Conservation (phyloP, 768 basidiomycete genomes). For the Mycena filopes region DNA sequence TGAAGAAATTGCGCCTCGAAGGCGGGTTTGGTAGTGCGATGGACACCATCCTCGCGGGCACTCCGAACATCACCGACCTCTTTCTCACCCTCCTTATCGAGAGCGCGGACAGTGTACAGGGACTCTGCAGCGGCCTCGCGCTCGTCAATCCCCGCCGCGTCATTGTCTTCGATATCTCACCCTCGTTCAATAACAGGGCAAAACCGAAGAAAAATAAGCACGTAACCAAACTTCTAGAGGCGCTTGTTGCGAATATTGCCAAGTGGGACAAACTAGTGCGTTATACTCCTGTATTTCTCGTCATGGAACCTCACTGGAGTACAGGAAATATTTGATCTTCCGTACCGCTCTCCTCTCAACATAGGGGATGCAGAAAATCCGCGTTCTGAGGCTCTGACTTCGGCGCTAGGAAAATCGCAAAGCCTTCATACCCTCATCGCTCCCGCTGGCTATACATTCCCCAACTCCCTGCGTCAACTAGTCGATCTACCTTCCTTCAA, state of each 20-base stretch:
- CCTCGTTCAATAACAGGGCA: too few species aligned
- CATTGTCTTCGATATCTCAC: too few species aligned
- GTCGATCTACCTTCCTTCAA: neutral
- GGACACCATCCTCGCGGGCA: conserved; percentile 4
- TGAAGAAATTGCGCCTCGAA: too few species aligned
- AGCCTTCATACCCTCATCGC: neutral
- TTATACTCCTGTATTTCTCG: neutral
- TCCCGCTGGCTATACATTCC: neutral
- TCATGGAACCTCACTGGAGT: too few species aligned
- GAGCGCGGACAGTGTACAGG: neutral
- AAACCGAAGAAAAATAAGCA: too few species aligned
- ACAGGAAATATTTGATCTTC: conserved; percentile 1
- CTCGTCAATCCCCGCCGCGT: conserved; percentile 16
- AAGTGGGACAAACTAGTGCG: conserved; percentile 1
- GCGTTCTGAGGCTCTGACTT: neutral
- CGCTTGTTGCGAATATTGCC: too few species aligned
- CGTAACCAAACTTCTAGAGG: too few species aligned
- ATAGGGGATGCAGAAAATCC: neutral
- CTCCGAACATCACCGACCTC: conserved; percentile 12
- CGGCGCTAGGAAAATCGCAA: neutral
- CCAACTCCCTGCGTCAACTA: neutral
- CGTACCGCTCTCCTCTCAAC: too few species aligned
- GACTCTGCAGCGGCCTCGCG: conserved; percentile 8
- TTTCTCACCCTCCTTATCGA: neutral
- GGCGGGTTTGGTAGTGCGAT: conserved; percentile 12